phyloP scores from a whole-genome alignment of 148 eudicot genomes.

The Vaccinium myrtillus region DNA sequence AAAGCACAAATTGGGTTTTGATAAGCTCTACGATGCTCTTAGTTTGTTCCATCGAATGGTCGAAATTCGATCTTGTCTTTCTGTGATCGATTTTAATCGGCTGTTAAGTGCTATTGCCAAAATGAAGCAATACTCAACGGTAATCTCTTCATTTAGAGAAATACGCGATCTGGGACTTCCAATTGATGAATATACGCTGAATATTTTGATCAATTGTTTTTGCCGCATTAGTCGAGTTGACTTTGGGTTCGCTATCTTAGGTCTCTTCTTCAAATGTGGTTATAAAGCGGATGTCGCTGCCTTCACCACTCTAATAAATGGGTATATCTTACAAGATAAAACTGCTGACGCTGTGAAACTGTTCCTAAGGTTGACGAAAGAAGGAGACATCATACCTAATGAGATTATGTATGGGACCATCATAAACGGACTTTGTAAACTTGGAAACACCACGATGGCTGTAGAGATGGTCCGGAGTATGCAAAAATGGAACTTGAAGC shows the following conservation, averaged over 20 bases:
- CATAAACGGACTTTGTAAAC: constrained; percentile 22
- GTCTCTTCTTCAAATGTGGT: constrained; percentile 15
- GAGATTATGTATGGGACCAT: constrained; percentile 6
- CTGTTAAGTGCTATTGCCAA: neutral
- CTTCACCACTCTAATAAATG: constrained; percentile 8
- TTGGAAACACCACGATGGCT: constrained; percentile 14
- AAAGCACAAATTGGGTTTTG: neutral
- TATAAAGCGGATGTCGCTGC: neutral
- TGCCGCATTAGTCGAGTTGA: constrained; percentile 10
- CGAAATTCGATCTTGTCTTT: neutral
- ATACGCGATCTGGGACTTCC: neutral
- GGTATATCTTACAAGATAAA: constrained; percentile 5
- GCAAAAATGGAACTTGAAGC: constrained; percentile 8
- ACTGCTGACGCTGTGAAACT: constrained; percentile 13
- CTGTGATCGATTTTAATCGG: neutral
- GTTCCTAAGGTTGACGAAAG: constrained; percentile 11
- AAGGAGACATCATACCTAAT: constrained; percentile 3
- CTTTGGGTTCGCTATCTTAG: constrained; percentile 17
- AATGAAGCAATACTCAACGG: constrained; percentile 4
- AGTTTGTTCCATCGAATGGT: neutral
- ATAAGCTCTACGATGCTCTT: constrained; percentile 11
- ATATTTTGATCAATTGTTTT: neutral
- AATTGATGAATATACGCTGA: neutral
- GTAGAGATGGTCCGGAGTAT: constrained; percentile 6
- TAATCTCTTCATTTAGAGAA: neutral